Evolutionary conservation across 177 flowering plant species (phyloP), one percentile per base, ranked within the genome.

Genomic region (Vitis hybrid): DNA sequence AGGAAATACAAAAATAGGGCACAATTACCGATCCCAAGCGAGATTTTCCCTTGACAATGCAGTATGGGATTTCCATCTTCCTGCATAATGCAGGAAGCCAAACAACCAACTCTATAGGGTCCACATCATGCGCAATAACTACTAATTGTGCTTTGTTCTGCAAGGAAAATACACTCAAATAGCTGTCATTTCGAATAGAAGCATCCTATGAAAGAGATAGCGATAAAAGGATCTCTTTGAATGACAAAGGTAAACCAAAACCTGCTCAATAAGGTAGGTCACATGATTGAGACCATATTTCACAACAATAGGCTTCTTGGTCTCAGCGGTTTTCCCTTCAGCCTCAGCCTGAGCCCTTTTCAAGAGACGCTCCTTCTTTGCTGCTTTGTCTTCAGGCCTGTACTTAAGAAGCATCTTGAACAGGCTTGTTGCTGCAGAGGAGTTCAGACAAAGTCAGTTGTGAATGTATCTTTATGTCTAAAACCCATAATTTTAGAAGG

Each of bases 271-370:
- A 13, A 90, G 91, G 72, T 88, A 90, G 15, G 95, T 90, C 6
- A 90, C 80, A 75, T 90, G 95, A 76, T 88, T 90, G 29, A 90
- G 84, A 49, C 96, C 93, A 72, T 89, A 89, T 70, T 87, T 89
- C 61, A 89, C 91, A 68, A 89, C 89, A 82, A 89, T 83, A 1
- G 93, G 90, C 77, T 87, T 89, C 79, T 87, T 87, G 4, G 72
- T 65, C 70, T 86, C 93, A 12, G 77, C 67, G 9, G 84, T 72
- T 72, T 86, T 89, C 20, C 88, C 88, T 51, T 85, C 86, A 15
- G 85, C 65, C 69, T 85, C 84, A 10, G 84, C 83, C 64, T 85
- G 83, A 60, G 88, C 85, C 66, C 76, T 79, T 31, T 77, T 77
- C 51, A 82, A 15, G 18, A 82, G 85, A 2, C 85, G 68, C 33